Conservation (phyloP, 1,284 basidiomycete species). For the Cryptococcus sp. region DNA sequence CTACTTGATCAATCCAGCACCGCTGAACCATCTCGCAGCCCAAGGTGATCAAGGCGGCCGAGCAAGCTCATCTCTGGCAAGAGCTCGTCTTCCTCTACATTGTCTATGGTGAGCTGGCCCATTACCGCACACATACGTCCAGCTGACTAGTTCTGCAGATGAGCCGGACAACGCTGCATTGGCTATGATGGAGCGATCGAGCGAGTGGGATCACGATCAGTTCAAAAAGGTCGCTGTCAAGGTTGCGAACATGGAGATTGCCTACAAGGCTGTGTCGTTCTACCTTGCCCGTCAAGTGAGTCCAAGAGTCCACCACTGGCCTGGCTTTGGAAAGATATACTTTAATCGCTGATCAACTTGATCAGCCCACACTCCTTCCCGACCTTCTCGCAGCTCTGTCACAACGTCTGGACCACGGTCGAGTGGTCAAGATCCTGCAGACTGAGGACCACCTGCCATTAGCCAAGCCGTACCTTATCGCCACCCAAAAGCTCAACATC, state of each 20-base stretch:
- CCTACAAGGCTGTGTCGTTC: slow-evolving; percentile 54
- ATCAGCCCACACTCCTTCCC: slow-evolving; percentile 89
- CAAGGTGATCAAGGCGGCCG: slow-evolving; percentile 88
- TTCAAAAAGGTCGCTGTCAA: slow-evolving; percentile 96
- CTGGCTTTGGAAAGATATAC: background rate
- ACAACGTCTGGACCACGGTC: slow-evolving; percentile 88
- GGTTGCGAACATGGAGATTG: slow-evolving; percentile 98
- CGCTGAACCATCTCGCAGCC: slow-evolving; percentile 11
- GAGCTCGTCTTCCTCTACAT: slow-evolving; percentile 98
- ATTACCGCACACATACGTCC: background rate
- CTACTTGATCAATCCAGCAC: slow-evolving; percentile 54
- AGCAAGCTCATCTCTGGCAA: slow-evolving; percentile 98
- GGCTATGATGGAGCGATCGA: slow-evolving; percentile 95
- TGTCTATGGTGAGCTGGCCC: slow-evolving; percentile 85
- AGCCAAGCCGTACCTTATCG: slow-evolving; percentile 93
- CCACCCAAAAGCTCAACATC: slow-evolving; percentile 95
- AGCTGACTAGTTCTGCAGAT: slow-evolving; percentile 23
- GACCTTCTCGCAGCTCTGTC: slow-evolving; percentile 91
- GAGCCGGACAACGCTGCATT: slow-evolving; percentile 53
- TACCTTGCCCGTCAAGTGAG: slow-evolving; percentile 37
- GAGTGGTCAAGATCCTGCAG: slow-evolving; percentile 92
- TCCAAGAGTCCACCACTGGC: background rate
- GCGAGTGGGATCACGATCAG: slow-evolving; percentile 98
- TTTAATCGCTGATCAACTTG: slow-evolving; percentile 62
- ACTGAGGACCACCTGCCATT: slow-evolving; percentile 85